Evolutionary conservation across 2,329 filamentous ascomycete genomes (phyloP).

Genomic region (Colletotrichum destructivum): DNA sequence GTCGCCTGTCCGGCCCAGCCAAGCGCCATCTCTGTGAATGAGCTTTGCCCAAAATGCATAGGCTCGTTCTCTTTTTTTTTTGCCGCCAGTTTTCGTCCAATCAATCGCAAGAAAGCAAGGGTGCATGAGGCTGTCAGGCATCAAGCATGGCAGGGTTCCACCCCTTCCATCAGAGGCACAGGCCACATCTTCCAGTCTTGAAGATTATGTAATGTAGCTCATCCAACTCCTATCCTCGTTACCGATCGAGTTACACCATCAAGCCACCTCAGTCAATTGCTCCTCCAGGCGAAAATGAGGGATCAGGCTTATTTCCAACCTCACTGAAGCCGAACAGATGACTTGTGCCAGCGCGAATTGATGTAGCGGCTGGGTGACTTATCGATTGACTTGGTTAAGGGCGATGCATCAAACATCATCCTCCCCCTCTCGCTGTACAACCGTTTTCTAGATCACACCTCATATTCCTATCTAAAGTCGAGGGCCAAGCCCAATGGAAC

Average conservation of each 20-base stretch:
- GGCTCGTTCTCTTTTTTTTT: conserved; percentile 30
- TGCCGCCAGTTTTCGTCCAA: conserved; percentile 37
- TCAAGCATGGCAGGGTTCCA: conserved; percentile 26
- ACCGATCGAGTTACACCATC: background rate
- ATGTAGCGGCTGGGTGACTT: too few relatives aligned
- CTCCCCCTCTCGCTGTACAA: background rate
- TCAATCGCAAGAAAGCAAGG: background rate
- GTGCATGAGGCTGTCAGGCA: conserved; percentile 32
- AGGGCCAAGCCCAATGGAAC: background rate
- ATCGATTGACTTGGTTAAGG: too few relatives aligned
- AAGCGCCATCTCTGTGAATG: conserved; percentile 2
- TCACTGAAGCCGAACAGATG: too few relatives aligned
- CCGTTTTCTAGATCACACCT: background rate
- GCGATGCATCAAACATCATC: too few relatives aligned
- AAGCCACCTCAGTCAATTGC: too few relatives aligned
- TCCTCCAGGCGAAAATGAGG: too few relatives aligned
- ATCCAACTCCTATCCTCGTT: too few relatives aligned
- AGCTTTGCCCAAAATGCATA: conserved; percentile 3
- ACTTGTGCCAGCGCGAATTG: too few relatives aligned
- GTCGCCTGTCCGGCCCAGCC: background rate
- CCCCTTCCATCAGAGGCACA: conserved; percentile 29
- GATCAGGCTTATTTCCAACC: too few relatives aligned
- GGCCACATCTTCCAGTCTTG: conserved; percentile 14
- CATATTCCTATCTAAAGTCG: conserved; percentile 8
- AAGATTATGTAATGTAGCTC: conserved; percentile 32